Percentiles rank a stretch among this genome's conserved stretches.
phyloP scores from a whole-genome alignment of 441 rosid species.

The Viola pubescens region DNA sequence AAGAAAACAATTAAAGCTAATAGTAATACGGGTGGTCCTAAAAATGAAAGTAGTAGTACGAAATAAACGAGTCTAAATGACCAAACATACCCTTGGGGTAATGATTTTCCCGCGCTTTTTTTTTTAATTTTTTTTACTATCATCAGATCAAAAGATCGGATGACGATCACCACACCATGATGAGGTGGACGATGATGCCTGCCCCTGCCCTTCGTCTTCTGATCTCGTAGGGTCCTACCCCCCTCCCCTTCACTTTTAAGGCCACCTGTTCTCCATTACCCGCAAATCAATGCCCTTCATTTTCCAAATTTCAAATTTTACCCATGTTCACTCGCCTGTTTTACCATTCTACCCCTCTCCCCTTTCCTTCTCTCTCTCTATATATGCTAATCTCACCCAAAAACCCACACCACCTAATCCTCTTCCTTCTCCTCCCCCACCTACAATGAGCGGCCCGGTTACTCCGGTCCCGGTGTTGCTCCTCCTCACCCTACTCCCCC shows the following conservation, averaged over 20 bases:
- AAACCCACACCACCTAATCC: background rate
- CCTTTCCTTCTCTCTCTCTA: constrained; percentile 5
- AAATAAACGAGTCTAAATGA: background rate
- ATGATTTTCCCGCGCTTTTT: constrained; percentile 19
- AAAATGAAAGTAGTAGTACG: background rate
- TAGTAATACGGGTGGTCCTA: too few species aligned
- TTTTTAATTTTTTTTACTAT: background rate
- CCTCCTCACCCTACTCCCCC: constrained; percentile 22
- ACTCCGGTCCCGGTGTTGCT: constrained; percentile 23
- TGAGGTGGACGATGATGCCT: background rate
- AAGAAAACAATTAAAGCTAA: too few species aligned
- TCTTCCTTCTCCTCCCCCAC: background rate
- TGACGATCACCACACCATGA: constrained; percentile 16
- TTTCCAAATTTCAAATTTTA: constrained; percentile 2
- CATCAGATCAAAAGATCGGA: constrained; percentile 13
- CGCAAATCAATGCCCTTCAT: constrained; percentile 38
- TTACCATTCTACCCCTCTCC: constrained; percentile 7
- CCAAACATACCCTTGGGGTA: constrained; percentile 11
- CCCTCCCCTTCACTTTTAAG: constrained; percentile 20
- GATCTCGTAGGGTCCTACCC: constrained; percentile 25
- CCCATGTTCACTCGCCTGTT: background rate
- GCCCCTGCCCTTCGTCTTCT: constrained; percentile 11
- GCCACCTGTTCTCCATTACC: constrained; percentile 69
- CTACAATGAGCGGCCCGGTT: constrained; percentile 31
- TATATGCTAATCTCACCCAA: background rate